phyloP scores from a whole-genome alignment of 2,329 filamentous ascomycete species.

The Fusarium armeniacum region DNA sequence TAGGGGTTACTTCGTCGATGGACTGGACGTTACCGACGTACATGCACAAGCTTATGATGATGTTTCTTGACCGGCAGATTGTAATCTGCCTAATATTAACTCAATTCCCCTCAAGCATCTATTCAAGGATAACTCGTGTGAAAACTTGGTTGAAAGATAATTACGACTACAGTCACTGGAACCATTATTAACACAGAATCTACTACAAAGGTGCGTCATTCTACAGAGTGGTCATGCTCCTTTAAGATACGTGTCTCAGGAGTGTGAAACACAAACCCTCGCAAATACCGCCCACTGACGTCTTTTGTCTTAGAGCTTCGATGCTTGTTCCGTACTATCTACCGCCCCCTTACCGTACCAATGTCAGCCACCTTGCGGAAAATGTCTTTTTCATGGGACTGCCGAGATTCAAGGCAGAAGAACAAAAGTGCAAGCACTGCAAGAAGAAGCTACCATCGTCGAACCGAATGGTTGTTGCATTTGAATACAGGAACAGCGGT shows the following conservation, averaged over 20 bases:
- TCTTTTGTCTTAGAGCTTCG: background rate
- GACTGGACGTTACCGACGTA: background rate
- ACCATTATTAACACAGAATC: too few relatives aligned
- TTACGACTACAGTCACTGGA: background rate
- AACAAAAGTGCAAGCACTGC: conserved; percentile 8
- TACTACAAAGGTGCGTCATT: conserved; percentile 6
- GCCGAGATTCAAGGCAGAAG: conserved; percentile 8
- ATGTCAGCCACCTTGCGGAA: conserved; percentile 13
- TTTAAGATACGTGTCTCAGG: conserved; percentile 1
- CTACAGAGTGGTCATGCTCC: background rate
- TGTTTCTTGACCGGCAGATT: background rate
- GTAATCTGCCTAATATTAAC: conserved; percentile 1
- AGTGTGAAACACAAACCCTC: background rate
- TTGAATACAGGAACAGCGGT: conserved; percentile 8
- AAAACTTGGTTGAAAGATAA: background rate
- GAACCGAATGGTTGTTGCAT: conserved; percentile 5
- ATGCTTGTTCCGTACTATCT: conserved; percentile 17
- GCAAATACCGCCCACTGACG: background rate
- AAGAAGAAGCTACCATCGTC: conserved; percentile 13
- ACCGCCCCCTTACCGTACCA: background rate
- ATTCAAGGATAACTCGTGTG: background rate
- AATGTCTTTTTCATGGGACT: conserved; percentile 37
- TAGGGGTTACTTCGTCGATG: background rate
- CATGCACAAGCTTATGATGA: conserved; percentile 2
- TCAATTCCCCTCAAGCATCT: background rate